Evolutionary conservation across 805 yeast species (phyloP), one percentile per base, ranked within the genome.

Genomic region (Candida berthetii): DNA sequence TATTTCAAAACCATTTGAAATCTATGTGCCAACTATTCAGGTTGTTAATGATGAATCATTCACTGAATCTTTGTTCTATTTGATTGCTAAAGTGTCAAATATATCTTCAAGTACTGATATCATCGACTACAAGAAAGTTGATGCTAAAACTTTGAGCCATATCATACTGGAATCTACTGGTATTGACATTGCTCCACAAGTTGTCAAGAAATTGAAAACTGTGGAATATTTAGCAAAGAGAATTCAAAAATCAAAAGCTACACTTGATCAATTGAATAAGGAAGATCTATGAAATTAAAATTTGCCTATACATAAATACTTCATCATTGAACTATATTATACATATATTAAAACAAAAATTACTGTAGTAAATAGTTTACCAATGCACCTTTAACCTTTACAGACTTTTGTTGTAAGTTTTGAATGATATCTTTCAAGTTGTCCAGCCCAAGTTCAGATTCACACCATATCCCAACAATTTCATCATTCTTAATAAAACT

Each of bases 1-100:
- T 46, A 71, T 79, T 27, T 77, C 89, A 0, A 69, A 68, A 43
- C 86, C 89, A 16, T 82, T 85, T 57, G 84, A 81, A 56, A 65
- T 85, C 36, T 66, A 63, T 28, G 54, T 68, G 24, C 69, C 72
- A 7, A 44, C 53, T 20, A 51, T 80, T 7, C 53, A 58, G 3
- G 65, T 55, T 15, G 47, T 41, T 2, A 57, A 56, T 17, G 53
- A 52, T 32, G 61, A 60, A n/a, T 46, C 48, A 7, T 50, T 62
- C 15, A 57, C 71, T 11, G 45, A 44, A 1, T 50, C 53, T 1
- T 57, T 78, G 41, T 47, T 57, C 4, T 46, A 46, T 9, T 17
- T 44, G 14, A 32, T 60, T 15, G 45, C 48, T 10, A 54, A 53
- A 36, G 44, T 47, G 13, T 48, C 61, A 36, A 38, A 42, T 4